These are phyloP conservation scores for Myxozyma vanderwaltii DNA, from an alignment of 805 yeast genomes.

Conservation along the genomic window DNA sequence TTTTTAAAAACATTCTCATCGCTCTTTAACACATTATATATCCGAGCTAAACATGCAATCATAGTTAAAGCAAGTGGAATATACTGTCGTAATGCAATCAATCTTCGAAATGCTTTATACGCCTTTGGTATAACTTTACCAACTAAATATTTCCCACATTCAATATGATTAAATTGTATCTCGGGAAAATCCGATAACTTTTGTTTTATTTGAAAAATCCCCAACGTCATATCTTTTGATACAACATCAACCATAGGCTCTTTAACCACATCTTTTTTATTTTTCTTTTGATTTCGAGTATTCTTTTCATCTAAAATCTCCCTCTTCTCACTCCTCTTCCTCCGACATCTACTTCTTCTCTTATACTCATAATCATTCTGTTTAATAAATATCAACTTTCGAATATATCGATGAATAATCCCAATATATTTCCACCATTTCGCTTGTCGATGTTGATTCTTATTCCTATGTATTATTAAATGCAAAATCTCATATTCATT, in stretches of 20 bases:
- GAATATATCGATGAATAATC: slow-evolving; percentile 56
- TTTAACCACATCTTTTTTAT: not conserved
- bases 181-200: not conserved
- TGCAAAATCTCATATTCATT: slow-evolving; percentile 63
- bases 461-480: slow-evolving; percentile 67
- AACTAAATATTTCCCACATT: slow-evolving; percentile 18
- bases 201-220: not conserved
- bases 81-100: slow-evolving; percentile 23
- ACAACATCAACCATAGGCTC: not conserved
- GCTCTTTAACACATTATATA: slow-evolving; percentile 13
- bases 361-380: not conserved
- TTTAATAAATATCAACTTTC: slow-evolving; percentile 1
- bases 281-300: not conserved
- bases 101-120: slow-evolving; percentile 20
- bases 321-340: not conserved
- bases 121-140: slow-evolving; percentile 26
- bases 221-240: not conserved
- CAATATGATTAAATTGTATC: slow-evolving; percentile 1
- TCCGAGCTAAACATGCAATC: slow-evolving; percentile 14
- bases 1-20: slow-evolving; percentile 13
- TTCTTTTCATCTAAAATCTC: not conserved
- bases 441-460: slow-evolving; percentile 73
- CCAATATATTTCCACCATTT: slow-evolving; percentile 77
- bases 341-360: not conserved
- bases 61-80: slow-evolving; percentile 21